These are phyloP conservation scores for Phenoliferia sp. DNA, from an alignment of 1,284 basidiomycete species.

Conservation along the genomic window DNA sequence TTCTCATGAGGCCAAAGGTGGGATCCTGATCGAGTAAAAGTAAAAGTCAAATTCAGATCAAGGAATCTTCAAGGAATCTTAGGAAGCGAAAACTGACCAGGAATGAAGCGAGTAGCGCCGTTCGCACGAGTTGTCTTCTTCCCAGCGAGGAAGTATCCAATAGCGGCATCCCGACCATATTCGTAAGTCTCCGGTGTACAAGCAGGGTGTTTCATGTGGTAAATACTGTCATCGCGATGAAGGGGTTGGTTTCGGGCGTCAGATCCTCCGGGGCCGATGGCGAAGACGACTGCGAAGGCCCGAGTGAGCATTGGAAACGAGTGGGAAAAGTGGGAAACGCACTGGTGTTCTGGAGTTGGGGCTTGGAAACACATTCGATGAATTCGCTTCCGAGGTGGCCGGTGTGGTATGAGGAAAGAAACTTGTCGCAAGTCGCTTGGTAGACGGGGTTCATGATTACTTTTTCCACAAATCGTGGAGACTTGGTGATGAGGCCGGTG, in stretches of 20 bases:
- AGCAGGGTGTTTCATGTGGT: not conserved
- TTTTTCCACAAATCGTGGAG: not conserved
- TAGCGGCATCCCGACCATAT: not conserved
- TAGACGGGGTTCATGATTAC: not conserved
- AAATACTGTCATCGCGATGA: not conserved
- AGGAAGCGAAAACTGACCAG: not conserved
- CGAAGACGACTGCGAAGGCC: not conserved
- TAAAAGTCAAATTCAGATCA: not conserved
- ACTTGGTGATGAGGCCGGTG: not conserved
- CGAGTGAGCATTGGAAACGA: not conserved
- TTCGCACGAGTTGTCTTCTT: slow-evolving; percentile 1
- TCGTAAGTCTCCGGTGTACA: not conserved
- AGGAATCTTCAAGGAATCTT: not conserved
- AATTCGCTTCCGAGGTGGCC: not conserved
- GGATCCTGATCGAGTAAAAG: not conserved
- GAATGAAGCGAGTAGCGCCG: not conserved
- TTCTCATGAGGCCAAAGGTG: not conserved
- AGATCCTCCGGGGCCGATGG: not conserved
- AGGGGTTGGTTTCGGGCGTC: not conserved
- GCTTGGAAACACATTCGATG: not conserved
- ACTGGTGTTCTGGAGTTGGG: slow-evolving; percentile 1
- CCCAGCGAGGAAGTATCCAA: not conserved
- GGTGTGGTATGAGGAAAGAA: not conserved
- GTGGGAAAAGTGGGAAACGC: not conserved
- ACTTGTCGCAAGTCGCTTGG: not conserved